A percentile compares a stretch with the other conserved stretches of the same genome.
Evolutionary conservation across 2,329 filamentous ascomycete species (phyloP).

Genomic region (Calonectria leucothoes): DNA sequence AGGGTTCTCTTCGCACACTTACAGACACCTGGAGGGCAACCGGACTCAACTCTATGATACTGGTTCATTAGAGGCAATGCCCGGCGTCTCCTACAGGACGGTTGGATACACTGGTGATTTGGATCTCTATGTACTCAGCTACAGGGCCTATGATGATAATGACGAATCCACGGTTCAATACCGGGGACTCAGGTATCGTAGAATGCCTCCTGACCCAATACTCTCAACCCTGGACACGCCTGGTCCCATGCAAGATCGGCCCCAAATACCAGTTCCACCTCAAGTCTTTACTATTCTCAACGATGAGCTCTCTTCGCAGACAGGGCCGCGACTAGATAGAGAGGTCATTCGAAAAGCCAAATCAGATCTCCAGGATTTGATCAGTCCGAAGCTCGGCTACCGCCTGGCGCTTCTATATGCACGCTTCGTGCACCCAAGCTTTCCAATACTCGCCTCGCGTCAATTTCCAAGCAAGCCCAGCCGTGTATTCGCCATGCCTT

Average conservation of each 20-base stretch:
- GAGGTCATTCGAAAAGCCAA: background rate
- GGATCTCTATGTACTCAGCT: background rate
- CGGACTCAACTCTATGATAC: background rate
- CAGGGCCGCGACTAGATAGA: background rate
- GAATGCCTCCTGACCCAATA: background rate
- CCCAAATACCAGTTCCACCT: background rate
- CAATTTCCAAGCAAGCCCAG: background rate
- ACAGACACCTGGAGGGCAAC: background rate
- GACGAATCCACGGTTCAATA: background rate
- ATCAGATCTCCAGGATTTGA: background rate
- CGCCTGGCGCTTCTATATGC: background rate
- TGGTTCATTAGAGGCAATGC: background rate
- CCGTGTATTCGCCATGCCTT: background rate
- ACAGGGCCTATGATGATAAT: background rate
- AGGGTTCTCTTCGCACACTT: background rate
- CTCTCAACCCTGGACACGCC: no score
- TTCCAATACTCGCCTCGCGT: background rate
- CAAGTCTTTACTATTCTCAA: background rate
- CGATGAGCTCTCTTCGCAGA: background rate
- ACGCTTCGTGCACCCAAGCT: background rate
- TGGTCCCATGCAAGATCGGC: background rate
- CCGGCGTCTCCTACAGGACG: background rate
- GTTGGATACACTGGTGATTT: background rate
- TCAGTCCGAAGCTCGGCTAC: background rate
- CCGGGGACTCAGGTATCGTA: background rate